These are phyloP conservation scores for Trichomonascaceae sp. DNA, from an alignment of 1,139 yeast genomes.

Conservation along the genomic window DNA sequence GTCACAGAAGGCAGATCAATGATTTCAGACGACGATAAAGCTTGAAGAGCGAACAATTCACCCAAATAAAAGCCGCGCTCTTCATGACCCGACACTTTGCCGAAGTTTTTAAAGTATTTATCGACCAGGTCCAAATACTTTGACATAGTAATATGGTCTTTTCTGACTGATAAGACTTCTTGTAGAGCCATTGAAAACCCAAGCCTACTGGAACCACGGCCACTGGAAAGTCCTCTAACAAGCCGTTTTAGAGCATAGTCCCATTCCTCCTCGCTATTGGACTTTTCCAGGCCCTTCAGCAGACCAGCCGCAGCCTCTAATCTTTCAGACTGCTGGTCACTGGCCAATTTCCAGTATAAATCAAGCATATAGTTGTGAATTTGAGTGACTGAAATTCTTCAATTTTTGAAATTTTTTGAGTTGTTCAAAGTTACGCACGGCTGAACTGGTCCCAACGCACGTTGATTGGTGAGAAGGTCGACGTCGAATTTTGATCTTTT, in stretches of 20 bases:
- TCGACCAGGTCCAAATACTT: conserved; percentile 43
- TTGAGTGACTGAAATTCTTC: background rate
- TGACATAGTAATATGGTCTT: conserved; percentile 33
- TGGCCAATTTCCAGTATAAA: conserved; percentile 70
- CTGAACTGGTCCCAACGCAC: conserved; percentile 3
- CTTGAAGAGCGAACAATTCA: conserved; percentile 75
- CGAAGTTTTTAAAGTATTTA: conserved; percentile 38
- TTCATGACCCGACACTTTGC: conserved; percentile 66
- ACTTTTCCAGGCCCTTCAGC: conserved; percentile 47
- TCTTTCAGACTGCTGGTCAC: conserved; percentile 70
- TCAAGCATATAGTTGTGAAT: conserved; percentile 35
- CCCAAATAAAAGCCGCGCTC: conserved; percentile 80
- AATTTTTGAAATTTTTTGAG: background rate
- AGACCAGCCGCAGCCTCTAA: conserved; percentile 64
- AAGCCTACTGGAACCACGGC: conserved; percentile 75
- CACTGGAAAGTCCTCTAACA: conserved; percentile 72
- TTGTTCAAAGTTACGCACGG: background rate
- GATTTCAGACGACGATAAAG: conserved; percentile 54
- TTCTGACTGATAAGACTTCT: conserved; percentile 54
- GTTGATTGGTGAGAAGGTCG: conserved; percentile 5
- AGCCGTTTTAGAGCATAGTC: conserved; percentile 73
- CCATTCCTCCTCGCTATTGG: conserved; percentile 57
- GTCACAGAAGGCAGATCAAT: conserved; percentile 33
- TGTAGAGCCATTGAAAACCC: conserved; percentile 88
- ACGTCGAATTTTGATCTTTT: background rate